Conservation (phyloP, 805 yeast species). For the Yamadazyma kitorensis region DNA sequence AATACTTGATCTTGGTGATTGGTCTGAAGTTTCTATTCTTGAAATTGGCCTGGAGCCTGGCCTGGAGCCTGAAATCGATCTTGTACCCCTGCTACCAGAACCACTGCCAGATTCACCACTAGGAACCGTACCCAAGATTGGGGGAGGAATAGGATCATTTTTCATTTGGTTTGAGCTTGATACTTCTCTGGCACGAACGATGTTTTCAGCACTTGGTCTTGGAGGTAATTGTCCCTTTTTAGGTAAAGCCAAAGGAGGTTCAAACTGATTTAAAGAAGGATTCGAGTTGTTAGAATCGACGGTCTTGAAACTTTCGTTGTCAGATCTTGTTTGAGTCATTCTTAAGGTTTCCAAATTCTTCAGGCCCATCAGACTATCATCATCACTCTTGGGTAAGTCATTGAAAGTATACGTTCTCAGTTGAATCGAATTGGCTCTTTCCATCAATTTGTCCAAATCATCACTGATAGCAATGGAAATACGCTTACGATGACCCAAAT, state of each 20-base stretch:
- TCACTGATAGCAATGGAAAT: conserved; percentile 30
- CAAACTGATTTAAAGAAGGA: too few species aligned
- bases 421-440: conserved; percentile 23
- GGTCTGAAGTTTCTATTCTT: background rate
- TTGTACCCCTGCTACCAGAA: conserved; percentile 4
- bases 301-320: too few species aligned
- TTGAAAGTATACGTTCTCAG: conserved; percentile 14
- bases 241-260: too few species aligned
- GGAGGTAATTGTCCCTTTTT: conserved; percentile 18
- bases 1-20: background rate
- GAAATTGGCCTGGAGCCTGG: too few species aligned
- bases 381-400: conserved; percentile 10
- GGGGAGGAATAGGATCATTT: background rate
- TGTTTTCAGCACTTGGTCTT: conserved; percentile 23
- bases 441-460: conserved; percentile 39
- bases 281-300: too few species aligned
- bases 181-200: conserved; percentile 22
- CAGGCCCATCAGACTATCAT: conserved; percentile 7
- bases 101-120: background rate
- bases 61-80: too few species aligned
- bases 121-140: background rate
- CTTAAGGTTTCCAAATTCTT: background rate
- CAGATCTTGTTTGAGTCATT: too few species aligned
- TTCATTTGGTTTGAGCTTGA: too few species aligned
- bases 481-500: conserved; percentile 15